Conservation (phyloP, 257 asterid genomes). For the Solanum rostratum region DNA sequence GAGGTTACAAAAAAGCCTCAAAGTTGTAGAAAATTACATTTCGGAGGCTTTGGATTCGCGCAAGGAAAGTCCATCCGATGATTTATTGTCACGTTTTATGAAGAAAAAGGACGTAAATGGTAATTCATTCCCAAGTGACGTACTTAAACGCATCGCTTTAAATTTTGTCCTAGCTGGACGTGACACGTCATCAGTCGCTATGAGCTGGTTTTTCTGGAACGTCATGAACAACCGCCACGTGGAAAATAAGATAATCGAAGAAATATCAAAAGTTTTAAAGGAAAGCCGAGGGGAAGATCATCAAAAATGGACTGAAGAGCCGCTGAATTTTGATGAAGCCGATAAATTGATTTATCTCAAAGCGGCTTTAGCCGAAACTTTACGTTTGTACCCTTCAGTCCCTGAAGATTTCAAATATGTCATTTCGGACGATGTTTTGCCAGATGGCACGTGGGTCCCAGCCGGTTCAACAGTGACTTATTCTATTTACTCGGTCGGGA, state of each 20-base stretch:
- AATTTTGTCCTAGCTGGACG: conserved; percentile 81
- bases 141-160: conserved; percentile 61
- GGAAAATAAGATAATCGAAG: conserved; percentile 43
- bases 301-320: conserved; percentile 53
- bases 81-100: conserved; percentile 67
- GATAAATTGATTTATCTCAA: conserved; percentile 55
- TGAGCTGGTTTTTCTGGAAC: conserved; percentile 85
- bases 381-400: conserved; percentile 73
- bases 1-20: conserved; percentile 33
- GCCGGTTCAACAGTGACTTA: conserved; percentile 81
- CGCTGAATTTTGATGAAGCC: conserved; percentile 68
- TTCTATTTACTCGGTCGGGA: conserved; percentile 68
- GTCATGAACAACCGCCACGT: conserved; percentile 47
- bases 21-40: conserved; percentile 66
- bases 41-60: conserved; percentile 59
- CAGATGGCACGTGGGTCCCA: conserved; percentile 57
- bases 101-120: conserved; percentile 56
- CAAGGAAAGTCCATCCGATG: conserved; percentile 56
- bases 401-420: conserved; percentile 78
- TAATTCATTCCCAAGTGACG: conserved; percentile 28
- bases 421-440: conserved; percentile 51
- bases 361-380: conserved; percentile 67
- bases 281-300: conserved; percentile 42
- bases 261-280: conserved; percentile 25
- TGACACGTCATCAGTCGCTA: conserved; percentile 83